Conservation (phyloP, 2,329 filamentous ascomycete species). For the Xylaria digitata region DNA sequence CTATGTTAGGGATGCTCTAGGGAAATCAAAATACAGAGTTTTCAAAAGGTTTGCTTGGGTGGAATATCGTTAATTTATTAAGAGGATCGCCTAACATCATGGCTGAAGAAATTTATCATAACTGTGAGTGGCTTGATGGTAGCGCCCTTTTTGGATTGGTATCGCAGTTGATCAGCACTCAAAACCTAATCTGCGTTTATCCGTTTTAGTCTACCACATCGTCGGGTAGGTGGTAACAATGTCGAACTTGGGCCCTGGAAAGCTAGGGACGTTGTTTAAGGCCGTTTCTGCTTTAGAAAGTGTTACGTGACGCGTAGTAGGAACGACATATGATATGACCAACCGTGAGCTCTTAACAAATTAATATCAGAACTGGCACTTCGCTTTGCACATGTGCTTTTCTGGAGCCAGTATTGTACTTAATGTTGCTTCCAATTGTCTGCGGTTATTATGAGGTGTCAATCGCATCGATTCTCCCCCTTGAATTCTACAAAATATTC, state of each 20-base stretch:
- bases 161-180: not conserved
- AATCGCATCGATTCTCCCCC: too few relatives aligned
- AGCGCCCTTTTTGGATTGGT: too few relatives aligned
- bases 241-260: not conserved
- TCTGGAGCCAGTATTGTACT: not conserved
- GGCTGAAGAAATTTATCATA: not conserved
- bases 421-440: too few relatives aligned
- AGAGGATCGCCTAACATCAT: not conserved
- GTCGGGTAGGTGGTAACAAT: not conserved
- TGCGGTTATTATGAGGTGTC: too few relatives aligned
- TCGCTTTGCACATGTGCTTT: not conserved
- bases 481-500: slow-evolving; percentile 7
- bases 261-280: not conserved
- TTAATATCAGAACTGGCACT: not conserved
- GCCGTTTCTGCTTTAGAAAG: not conserved
- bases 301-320: not conserved
- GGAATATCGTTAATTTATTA: too few relatives aligned
- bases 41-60: not conserved
- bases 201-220: not conserved
- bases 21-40: not conserved
- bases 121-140: not conserved
- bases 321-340: not conserved
- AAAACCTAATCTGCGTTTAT: not conserved
- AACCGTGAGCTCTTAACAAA: not conserved
- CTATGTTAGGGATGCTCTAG: not conserved